Evolutionary conservation across 108 stramenopile species (phyloP), one percentile per base, ranked within the genome.

Genomic region (Asterionellopsis glacialis): DNA sequence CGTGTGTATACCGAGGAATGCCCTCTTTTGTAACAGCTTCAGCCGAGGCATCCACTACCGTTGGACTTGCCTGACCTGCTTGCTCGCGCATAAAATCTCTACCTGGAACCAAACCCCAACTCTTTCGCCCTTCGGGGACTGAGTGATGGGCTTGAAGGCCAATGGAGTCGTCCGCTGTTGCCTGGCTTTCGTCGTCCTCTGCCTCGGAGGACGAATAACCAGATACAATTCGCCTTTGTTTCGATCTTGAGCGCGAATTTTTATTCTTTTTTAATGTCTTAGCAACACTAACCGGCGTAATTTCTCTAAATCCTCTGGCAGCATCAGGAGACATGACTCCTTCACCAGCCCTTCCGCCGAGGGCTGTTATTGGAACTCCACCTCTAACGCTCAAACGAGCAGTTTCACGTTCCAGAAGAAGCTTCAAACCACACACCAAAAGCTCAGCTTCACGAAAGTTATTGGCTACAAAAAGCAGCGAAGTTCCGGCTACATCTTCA

Each of bases 391-490:
- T 79, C 41, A 86, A 54, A 22, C 87, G 81, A 39, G 79, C 70
- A 24, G 85, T 83, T 72, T 92, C 90, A 10, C 77, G 69, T 60
- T 92, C 90, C 45, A 92, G 60, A 27, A 92, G 60, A 13, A 92
- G 26, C 41, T 83, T 86, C 41, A 92, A 55, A 21, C 87, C 90
- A 52, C 84, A 85, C 25, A 85, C 65, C 11, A 92, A 66, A 15
- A 92, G 56, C 55, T 81, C 77, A 0, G 90, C 87, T 64, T 92
- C 87, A 13, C 73, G 63, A 55, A 77, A 72, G 22, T 80, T 69
- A 22, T 83, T 74, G 40, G 84, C 87, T 11, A 92, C 33, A 65
- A 92, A 92, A 7, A 83, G 57, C 21, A 92, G 72, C 26, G 76
- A 68, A 48, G 71, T 86, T n/a, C 81, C 75, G 45, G 76, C 55